These are phyloP conservation scores for Termitomyces sp. DNA, from an alignment of 768 basidiomycete genomes.

Conservation along the genomic window DNA sequence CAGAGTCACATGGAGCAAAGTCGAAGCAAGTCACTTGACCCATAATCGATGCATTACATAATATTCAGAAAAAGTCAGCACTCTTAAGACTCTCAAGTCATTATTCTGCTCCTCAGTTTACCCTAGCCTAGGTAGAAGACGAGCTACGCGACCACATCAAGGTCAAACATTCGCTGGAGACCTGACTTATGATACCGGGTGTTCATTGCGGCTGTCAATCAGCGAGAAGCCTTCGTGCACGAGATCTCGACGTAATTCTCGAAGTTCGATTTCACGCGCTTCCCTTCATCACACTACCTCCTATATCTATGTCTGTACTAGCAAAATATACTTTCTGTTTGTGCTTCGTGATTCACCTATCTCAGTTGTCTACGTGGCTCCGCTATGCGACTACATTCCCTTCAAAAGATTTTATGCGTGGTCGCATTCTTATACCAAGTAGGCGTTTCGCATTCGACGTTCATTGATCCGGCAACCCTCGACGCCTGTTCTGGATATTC, in stretches of 20 bases:
- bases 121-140: too few species aligned
- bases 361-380: not conserved
- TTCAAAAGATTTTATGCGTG: conserved; percentile 1
- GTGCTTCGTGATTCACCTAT: not conserved
- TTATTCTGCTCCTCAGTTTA: too few species aligned
- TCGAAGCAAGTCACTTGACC: too few species aligned
- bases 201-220: not conserved
- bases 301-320: not conserved
- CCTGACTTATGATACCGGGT: not conserved
- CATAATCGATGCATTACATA: too few species aligned
- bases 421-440: conserved; percentile 3
- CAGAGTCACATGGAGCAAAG: too few species aligned
- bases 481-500: conserved; percentile 61
- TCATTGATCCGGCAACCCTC: conserved; percentile 30
- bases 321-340: not conserved
- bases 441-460: conserved; percentile 3
- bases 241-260: not conserved
- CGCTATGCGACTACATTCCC: conserved; percentile 1
- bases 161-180: not conserved
- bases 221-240: not conserved
- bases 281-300: not conserved
- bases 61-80: too few species aligned
- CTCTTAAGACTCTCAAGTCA: too few species aligned
- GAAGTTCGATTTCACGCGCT: not conserved
- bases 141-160: too few species aligned